These are phyloP conservation scores for Lactarius evosmus DNA, from an alignment of 768 basidiomycete species.

Conservation along the genomic window DNA sequence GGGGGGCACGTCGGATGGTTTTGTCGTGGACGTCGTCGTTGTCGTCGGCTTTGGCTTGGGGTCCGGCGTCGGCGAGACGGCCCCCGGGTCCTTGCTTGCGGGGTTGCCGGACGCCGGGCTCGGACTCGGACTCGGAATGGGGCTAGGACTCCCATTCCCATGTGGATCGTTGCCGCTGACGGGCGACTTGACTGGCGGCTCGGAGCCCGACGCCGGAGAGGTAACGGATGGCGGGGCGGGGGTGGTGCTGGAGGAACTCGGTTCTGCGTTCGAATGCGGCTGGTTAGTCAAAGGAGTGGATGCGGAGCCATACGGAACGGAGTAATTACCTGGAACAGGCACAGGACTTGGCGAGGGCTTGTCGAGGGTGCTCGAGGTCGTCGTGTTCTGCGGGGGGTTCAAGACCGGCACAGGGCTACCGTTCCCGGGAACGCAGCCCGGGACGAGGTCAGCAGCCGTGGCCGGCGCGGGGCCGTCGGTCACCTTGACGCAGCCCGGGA, in stretches of 20 bases:
- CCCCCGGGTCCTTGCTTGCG: background rate
- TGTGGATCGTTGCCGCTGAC: background rate
- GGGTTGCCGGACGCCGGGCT: background rate
- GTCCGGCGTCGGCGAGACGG: too few relatives aligned
- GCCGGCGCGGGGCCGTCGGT: constrained; percentile 12
- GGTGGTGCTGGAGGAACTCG: background rate
- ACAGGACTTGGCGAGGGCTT: background rate
- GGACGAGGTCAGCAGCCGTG: background rate
- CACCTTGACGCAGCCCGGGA: constrained; percentile 21
- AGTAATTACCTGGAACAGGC: background rate
- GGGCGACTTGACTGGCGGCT: background rate
- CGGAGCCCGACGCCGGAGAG: background rate
- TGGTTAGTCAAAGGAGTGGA: background rate
- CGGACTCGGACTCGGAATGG: background rate
- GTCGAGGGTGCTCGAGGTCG: background rate
- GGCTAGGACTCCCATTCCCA: background rate
- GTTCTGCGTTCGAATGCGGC: background rate
- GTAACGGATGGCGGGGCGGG: background rate
- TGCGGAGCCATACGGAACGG: background rate
- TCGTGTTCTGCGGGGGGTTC: background rate
- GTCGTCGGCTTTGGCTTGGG: too few relatives aligned
- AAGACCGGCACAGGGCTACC: background rate
- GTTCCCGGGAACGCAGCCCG: background rate
- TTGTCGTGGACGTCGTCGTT: too few relatives aligned
- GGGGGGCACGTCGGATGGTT: too few relatives aligned